These are phyloP conservation scores for Cystobasidium pallidum DNA, from an alignment of 1,284 basidiomycete genomes.

Conservation along the genomic window DNA sequence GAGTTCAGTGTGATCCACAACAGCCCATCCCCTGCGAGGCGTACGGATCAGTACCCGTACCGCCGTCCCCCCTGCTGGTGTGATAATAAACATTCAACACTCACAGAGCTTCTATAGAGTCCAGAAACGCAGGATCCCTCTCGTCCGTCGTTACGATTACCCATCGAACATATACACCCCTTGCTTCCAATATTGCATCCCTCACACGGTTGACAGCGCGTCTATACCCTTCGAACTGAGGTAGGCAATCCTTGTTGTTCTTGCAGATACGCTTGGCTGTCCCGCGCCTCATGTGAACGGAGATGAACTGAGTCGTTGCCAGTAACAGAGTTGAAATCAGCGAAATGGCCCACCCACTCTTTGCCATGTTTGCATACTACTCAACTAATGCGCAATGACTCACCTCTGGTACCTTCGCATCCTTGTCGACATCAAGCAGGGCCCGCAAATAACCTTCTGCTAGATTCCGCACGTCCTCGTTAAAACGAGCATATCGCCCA, in stretches of 20 bases:
- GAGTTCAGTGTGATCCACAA: conserved; percentile 25
- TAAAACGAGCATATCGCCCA: conserved; percentile 32
- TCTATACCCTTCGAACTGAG: conserved; percentile 42
- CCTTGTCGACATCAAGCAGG: conserved; percentile 20
- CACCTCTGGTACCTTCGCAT: conserved; percentile 24
- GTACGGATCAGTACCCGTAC: background rate
- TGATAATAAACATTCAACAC: too few species aligned
- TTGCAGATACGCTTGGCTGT: conserved; percentile 32
- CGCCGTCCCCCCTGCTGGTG: too few species aligned
- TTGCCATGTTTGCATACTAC: background rate
- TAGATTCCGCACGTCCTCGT: conserved; percentile 10
- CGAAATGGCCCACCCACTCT: background rate
- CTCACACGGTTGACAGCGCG: conserved; percentile 34
- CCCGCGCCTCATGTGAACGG: conserved; percentile 44
- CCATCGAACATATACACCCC: conserved; percentile 23
- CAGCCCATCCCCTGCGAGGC: conserved; percentile 24
- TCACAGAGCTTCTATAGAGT: conserved; percentile 23
- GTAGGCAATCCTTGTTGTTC: conserved; percentile 31
- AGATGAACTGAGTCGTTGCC: conserved; percentile 22
- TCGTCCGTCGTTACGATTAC: conserved; percentile 40
- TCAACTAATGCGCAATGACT: background rate
- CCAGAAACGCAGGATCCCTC: conserved; percentile 19
- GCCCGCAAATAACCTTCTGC: conserved; percentile 26
- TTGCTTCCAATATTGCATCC: conserved; percentile 19
- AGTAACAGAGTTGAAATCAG: background rate